A percentile compares a stretch with the other conserved stretches of the same genome.
Evolutionary conservation across 148 eudicot genomes (phyloP).

Genomic region (Agrostemma githago): DNA sequence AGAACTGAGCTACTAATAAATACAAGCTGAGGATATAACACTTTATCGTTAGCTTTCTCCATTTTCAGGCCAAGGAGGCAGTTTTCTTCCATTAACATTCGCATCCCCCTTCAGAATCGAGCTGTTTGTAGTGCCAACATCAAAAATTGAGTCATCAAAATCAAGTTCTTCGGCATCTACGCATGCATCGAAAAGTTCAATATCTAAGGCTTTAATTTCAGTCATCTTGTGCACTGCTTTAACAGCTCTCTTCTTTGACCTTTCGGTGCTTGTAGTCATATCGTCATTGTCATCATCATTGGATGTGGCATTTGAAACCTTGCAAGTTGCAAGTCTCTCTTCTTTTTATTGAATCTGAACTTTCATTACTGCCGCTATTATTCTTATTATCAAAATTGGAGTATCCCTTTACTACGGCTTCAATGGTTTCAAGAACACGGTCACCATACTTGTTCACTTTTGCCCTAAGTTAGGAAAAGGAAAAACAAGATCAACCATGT

Average conservation of each 20-base stretch:
- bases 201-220: constrained; percentile 29
- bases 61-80: constrained; percentile 50
- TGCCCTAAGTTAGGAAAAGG: constrained; percentile 33
- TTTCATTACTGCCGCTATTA: constrained; percentile 53
- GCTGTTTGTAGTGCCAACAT: constrained; percentile 25
- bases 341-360: constrained; percentile 56
- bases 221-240: constrained; percentile 21
- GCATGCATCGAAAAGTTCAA: constrained; percentile 22
- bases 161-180: constrained; percentile 33
- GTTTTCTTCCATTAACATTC: constrained; percentile 45
- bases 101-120: constrained; percentile 4
- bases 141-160: constrained; percentile 29
- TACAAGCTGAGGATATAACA: neutral
- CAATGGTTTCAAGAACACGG: constrained; percentile 55
- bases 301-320: constrained; percentile 21
- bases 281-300: constrained; percentile 23
- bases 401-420: constrained; percentile 49
- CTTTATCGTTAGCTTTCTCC: neutral
- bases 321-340: constrained; percentile 44
- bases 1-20: too few relatives aligned
- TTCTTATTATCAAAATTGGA: constrained; percentile 32
- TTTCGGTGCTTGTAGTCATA: constrained; percentile 50
- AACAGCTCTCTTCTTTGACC: constrained; percentile 51
- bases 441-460: constrained; percentile 66
- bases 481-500: constrained; percentile 1